Evolutionary conservation across 768 basidiomycete genomes (phyloP).

Genomic region (Termitomyces bulborhizus): DNA sequence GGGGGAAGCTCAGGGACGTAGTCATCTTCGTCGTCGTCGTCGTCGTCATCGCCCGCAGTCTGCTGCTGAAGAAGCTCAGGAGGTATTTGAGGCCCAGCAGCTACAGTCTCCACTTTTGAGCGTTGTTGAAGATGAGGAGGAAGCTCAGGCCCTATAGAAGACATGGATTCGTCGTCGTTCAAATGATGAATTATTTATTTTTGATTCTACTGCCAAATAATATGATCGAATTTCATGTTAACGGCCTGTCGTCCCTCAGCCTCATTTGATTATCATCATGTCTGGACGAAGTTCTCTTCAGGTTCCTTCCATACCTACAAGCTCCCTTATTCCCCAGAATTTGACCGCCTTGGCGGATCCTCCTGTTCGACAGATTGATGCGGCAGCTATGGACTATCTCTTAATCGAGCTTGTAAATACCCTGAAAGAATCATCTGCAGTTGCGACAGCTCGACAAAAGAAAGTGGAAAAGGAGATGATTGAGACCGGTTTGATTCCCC

Average conservation of each 20-base stretch:
- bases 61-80: slow-evolving; percentile 20
- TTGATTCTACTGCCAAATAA: slow-evolving; percentile 8
- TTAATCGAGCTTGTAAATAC: slow-evolving; percentile 75
- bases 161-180: slow-evolving; percentile 26
- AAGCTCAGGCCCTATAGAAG: slow-evolving; percentile 51
- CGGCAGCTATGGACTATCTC: slow-evolving; percentile 77
- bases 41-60: slow-evolving; percentile 16
- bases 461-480: slow-evolving; percentile 75
- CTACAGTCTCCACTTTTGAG: slow-evolving; percentile 10
- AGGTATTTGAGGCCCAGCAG: slow-evolving; percentile 22
- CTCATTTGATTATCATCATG: slow-evolving; percentile 14
- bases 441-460: slow-evolving; percentile 62
- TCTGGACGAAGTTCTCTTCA: slow-evolving; percentile 28
- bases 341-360: slow-evolving; percentile 62
- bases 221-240: too few species aligned
- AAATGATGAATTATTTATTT: slow-evolving; percentile 5
- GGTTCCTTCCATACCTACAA: slow-evolving; percentile 18
- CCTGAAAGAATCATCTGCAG: slow-evolving; percentile 65
- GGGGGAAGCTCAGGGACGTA: slow-evolving; percentile 74
- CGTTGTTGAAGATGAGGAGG: slow-evolving; percentile 39
- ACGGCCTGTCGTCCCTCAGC: too few species aligned
- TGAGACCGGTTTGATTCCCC: slow-evolving; percentile 66
- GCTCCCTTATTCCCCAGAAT: slow-evolving; percentile 18
- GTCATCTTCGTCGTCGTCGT: slow-evolving; percentile 50
- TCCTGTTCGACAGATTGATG: slow-evolving; percentile 55